Conservation (phyloP, 192 early-diverging fungal species). For the Hyaloraphidium curvatum region DNA sequence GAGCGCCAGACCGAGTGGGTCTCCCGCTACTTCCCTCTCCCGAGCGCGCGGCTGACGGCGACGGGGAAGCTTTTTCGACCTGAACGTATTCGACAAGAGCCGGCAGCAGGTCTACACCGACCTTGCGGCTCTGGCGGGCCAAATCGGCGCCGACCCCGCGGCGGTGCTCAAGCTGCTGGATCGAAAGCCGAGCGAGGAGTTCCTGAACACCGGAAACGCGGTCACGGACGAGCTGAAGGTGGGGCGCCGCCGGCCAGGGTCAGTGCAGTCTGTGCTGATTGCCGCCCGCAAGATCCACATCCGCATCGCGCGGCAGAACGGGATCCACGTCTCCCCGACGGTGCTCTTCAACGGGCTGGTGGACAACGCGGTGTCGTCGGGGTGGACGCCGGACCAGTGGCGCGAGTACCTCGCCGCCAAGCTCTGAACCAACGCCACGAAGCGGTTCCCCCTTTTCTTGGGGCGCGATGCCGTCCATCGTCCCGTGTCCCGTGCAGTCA, state of each 20-base stretch:
- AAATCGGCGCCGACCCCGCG: neutral
- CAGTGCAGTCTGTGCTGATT: no score
- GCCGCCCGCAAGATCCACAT: slow-evolving; percentile 57
- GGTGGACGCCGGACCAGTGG: slow-evolving; percentile 50
- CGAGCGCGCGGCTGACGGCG: no score
- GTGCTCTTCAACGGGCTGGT: slow-evolving; percentile 44
- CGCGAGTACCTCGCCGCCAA: slow-evolving; percentile 32
- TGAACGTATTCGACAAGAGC: neutral
- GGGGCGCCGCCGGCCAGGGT: neutral
- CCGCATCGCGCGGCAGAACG: slow-evolving; percentile 39
- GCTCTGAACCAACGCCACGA: no score
- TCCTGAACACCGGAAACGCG: slow-evolving; percentile 43
- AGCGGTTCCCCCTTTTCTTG: no score
- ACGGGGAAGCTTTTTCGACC: no score
- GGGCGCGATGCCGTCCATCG: no score
- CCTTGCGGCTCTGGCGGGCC: neutral
- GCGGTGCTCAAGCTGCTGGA: slow-evolving; percentile 17
- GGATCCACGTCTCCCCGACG: slow-evolving; percentile 61
- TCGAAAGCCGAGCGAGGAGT: slow-evolving; percentile 13
- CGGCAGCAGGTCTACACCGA: neutral
- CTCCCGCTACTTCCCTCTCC: neutral
- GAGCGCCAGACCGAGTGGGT: slow-evolving; percentile 31
- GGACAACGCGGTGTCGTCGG: slow-evolving; percentile 41
- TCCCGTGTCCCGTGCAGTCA: no score
- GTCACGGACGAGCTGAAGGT: slow-evolving; percentile 28